Evolutionary conservation across 78 protist genomes (phyloP), one percentile per base, ranked within the genome.

Genomic region (Guillardia theta): DNA sequence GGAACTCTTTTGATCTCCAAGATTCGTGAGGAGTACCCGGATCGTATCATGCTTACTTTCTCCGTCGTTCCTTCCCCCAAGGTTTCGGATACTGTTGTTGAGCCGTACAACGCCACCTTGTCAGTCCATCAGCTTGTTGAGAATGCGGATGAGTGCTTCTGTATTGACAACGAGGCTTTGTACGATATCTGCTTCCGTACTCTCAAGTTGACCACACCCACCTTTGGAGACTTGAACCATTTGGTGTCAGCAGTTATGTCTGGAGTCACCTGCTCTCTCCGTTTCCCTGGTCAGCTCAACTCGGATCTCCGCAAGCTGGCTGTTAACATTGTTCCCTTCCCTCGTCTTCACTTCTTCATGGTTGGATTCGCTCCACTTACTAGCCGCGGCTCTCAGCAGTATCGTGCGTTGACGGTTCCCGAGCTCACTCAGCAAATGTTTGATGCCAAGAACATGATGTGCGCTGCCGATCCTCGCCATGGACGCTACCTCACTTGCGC

Each of bases 291-390:
- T 47, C 99, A 98, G 97, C 97, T 99, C 50, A 99, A 98, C 97
- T 44, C 96, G 30, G 99, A 99, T 95, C 96, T 99, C n/a, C 97
- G 99, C 93, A 98, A 98, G 97, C 95, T 99, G n/a, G 99, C 99
- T 88, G 99, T 98, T 95, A 99, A 99, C 97, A 94, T 99, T 94
- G 96, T 99, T 41, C 99, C 99, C 94, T 99, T 98, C 99, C 99
- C 99, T 36, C 98, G 99, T 48, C 98, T 99, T 53, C 99, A 98
- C 97, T 99, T 99, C 98, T 98, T 98, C 98, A 92, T 99, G 96
- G 96, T 97, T 83, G 99, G 99, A 93, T 98, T 96, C 80, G 99
- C 99, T 22, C 99, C 99, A 78, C 95, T 99, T 37, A 97, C 99
- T 36, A 54, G 97, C 88, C 95, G 97, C 18, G 97, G 95, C 58